phyloP scores from a whole-genome alignment of 2,329 filamentous ascomycete genomes.

The Apiospora kogelbergensis region DNA sequence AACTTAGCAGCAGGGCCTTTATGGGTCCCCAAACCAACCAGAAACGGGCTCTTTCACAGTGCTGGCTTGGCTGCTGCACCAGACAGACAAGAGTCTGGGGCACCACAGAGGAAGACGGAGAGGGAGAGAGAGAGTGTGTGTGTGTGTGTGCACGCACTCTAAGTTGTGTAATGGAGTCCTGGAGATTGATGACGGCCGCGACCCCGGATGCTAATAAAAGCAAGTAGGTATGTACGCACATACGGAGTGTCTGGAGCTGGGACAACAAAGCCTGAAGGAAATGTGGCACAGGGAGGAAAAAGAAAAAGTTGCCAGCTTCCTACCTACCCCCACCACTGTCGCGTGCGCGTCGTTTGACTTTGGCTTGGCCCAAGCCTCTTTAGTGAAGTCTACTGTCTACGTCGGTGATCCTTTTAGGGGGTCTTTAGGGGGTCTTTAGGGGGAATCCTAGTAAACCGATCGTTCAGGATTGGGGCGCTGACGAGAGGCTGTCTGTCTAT shows the following conservation, averaged over 20 bases:
- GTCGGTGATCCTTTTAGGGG: not conserved
- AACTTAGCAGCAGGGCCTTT: not conserved
- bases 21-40: conserved; percentile 3
- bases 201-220: not conserved
- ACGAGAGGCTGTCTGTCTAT: not conserved
- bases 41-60: conserved; percentile 5
- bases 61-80: not conserved
- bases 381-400: not conserved
- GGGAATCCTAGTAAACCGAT: conserved; percentile 3
- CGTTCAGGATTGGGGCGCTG: not conserved
- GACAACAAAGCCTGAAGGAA: not conserved
- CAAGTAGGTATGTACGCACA: too few relatives aligned
- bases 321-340: not conserved
- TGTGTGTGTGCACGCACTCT: not conserved
- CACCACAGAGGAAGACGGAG: not conserved
- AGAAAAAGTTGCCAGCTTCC: too few relatives aligned
- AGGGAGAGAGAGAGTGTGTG: not conserved
- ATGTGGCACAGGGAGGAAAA: not conserved
- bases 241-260: too few relatives aligned
- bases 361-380: not conserved
- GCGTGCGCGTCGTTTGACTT: conserved; percentile 4
- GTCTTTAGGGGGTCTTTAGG: not conserved
- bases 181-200: not conserved
- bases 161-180: not conserved
- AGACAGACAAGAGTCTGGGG: not conserved